A percentile compares a stretch with the other conserved stretches of the same genome.
Conservation (phyloP, 1,284 basidiomycete species). For the Ganoderma multipileum region DNA sequence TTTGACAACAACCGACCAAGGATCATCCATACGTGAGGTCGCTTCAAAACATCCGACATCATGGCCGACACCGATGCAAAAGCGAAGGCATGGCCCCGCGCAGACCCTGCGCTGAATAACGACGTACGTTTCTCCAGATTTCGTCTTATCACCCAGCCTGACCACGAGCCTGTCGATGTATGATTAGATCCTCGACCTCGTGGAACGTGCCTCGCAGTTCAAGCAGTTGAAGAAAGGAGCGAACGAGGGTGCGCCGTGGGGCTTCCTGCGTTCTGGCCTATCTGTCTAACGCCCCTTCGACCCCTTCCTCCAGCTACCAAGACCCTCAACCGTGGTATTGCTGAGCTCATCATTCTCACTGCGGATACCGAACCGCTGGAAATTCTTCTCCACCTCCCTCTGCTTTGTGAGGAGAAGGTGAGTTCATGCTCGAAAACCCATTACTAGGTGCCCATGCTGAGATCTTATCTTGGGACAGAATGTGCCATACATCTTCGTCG, state of each 20-base stretch:
- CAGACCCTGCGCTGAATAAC: conserved; percentile 91
- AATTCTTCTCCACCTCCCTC: conserved; percentile 95
- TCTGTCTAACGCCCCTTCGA: conserved; percentile 8
- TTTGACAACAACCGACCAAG: conserved; percentile 59
- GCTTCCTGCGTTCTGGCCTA: background rate
- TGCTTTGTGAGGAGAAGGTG: conserved; percentile 98
- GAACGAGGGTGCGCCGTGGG: conserved; percentile 77
- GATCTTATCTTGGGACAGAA: conserved; percentile 58
- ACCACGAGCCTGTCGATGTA: background rate
- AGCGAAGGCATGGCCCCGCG: conserved; percentile 93
- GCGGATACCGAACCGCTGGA: conserved; percentile 98
- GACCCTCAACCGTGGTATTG: conserved; percentile 98
- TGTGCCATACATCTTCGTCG: conserved; percentile 96
- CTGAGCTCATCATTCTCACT: conserved; percentile 98
- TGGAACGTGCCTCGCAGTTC: conserved; percentile 91
- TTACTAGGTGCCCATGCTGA: conserved; percentile 18
- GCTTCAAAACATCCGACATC: conserved; percentile 30
- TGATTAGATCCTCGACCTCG: conserved; percentile 84
- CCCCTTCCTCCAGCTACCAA: conserved; percentile 77
- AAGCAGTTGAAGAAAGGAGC: conserved; percentile 99
- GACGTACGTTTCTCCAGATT: conserved; percentile 66
- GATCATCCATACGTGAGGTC: conserved; percentile 82
- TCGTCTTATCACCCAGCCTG: conserved; percentile 27
- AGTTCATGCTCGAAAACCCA: conserved; percentile 19
- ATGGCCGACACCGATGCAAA: conserved; percentile 63